Evolutionary conservation across 1,284 basidiomycete species (phyloP).

Genomic region (Golubevia pallescens): DNA sequence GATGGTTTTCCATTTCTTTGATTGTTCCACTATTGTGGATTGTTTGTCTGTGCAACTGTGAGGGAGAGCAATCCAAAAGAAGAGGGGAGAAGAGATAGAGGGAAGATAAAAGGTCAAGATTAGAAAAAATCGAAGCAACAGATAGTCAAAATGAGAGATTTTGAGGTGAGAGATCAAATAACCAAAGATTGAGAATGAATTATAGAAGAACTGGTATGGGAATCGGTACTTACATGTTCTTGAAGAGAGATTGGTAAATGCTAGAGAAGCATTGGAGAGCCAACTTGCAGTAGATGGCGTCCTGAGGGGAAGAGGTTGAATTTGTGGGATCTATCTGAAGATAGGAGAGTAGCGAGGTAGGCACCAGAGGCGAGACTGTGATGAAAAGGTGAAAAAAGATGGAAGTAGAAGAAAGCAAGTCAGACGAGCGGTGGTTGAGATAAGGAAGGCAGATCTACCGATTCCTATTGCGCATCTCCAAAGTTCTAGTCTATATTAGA

Average conservation of each 20-base stretch:
- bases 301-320: conserved; percentile 1
- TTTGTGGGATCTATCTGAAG: conserved; percentile 25
- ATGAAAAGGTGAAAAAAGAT: conserved; percentile 1
- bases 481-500: neutral
- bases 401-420: neutral
- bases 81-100: conserved; percentile 4
- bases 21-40: neutral
- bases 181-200: too few relatives aligned
- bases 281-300: conserved; percentile 40
- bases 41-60: conserved; percentile 28
- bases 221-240: conserved; percentile 13
- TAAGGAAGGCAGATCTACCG: neutral
- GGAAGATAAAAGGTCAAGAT: too few relatives aligned
- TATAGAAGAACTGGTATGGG: too few relatives aligned
- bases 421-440: neutral
- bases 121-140: too few relatives aligned
- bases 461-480: neutral
- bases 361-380: conserved; percentile 38
- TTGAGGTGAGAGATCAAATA: too few relatives aligned
- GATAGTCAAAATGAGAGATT: too few relatives aligned
- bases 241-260: conserved; percentile 50
- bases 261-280: conserved; percentile 55
- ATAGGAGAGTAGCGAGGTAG: conserved; percentile 43
- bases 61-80: conserved; percentile 6
- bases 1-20: conserved; percentile 35